phyloP scores from a whole-genome alignment of 225 moss, liverwort and hornwort species.

The Takakia lepidozioides region DNA sequence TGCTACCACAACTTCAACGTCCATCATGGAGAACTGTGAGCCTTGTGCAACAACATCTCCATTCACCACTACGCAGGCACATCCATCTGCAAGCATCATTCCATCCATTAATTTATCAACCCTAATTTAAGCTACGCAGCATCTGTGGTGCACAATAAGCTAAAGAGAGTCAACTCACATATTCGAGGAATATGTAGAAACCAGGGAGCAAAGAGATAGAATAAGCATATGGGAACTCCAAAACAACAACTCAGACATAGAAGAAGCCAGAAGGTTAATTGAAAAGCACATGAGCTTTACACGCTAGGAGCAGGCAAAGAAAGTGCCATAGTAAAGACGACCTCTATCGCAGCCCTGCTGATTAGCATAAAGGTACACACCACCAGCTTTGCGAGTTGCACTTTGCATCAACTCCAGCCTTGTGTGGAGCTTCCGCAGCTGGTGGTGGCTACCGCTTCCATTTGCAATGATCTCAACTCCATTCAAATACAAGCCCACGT shows the following conservation, averaged over 20 bases:
- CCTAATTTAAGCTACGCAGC: no score
- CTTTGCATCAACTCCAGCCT: slow-evolving; percentile 84
- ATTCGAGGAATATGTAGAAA: no score
- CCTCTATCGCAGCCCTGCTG: slow-evolving; percentile 98
- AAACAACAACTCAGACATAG: no score
- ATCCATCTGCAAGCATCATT: slow-evolving; percentile 76
- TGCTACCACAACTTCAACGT: slow-evolving; percentile 80
- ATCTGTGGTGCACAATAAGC: no score
- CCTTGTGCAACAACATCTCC: slow-evolving; percentile 94
- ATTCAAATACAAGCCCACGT: slow-evolving; percentile 52
- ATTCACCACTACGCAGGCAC: slow-evolving; percentile 73
- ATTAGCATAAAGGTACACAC: slow-evolving; percentile 91
- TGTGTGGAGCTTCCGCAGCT: slow-evolving; percentile 85
- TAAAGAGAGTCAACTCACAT: no score
- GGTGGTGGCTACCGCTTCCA: slow-evolving; percentile 96
- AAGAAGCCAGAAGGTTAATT: no score
- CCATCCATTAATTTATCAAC: no score
- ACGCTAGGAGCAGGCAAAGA: no score
- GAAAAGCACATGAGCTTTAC: no score
- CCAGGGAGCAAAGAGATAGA: no score
- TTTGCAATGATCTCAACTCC: slow-evolving; percentile 93
- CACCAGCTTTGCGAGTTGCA: slow-evolving; percentile 79
- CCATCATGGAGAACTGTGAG: slow-evolving; percentile 84
- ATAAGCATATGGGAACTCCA: no score
- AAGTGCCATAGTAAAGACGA: slow-evolving; percentile 91